A percentile compares a stretch with the other conserved stretches of the same genome.
phyloP scores from a whole-genome alignment of 495 filamentous ascomycete species.

The Neurospora sp. region DNA sequence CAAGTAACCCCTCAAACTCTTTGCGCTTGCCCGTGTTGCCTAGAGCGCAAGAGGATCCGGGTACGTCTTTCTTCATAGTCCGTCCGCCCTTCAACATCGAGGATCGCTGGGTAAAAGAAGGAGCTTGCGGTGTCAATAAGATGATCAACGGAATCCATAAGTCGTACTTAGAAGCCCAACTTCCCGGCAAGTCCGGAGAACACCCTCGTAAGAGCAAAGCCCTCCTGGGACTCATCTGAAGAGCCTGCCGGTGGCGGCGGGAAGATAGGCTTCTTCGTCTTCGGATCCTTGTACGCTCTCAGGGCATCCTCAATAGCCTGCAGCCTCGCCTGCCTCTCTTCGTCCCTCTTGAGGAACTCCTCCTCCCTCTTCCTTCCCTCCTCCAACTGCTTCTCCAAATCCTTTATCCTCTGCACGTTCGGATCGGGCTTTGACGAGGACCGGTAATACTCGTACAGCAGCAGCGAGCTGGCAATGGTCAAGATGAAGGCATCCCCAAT shows the following conservation, averaged over 20 bases:
- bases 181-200: background rate
- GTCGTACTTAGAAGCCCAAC: background rate
- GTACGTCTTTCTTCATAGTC: background rate
- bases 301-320: slow-evolving; percentile 59
- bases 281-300: slow-evolving; percentile 45
- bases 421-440: slow-evolving; percentile 65
- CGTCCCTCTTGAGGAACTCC: slow-evolving; percentile 50
- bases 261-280: slow-evolving; percentile 36
- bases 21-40: background rate
- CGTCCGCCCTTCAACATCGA: background rate
- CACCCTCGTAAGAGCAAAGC: background rate
- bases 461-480: slow-evolving; percentile 62
- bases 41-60: background rate
- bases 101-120: background rate
- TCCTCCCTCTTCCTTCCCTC: slow-evolving; percentile 48
- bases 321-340: slow-evolving; percentile 50
- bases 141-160: background rate
- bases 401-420: slow-evolving; percentile 53
- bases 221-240: background rate
- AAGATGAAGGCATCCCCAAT: slow-evolving; percentile 87
- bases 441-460: slow-evolving; percentile 73
- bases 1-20: background rate
- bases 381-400: slow-evolving; percentile 55
- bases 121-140: background rate
- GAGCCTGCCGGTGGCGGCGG: slow-evolving; percentile 12